phyloP scores from a whole-genome alignment of 179 eudicot genomes.

The Actinidia arguta region DNA sequence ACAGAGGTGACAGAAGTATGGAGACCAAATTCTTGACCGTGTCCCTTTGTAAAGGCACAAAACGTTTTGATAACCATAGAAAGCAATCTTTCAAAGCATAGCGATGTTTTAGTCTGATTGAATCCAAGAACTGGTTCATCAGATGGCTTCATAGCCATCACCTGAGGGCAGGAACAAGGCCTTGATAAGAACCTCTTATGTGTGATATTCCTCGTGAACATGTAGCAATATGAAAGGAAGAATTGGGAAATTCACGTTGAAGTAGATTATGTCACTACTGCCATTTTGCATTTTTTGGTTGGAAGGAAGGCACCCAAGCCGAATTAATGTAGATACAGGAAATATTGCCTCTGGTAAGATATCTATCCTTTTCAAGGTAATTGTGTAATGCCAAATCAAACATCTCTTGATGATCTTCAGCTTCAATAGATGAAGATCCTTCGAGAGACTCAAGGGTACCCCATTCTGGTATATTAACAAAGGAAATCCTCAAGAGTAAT shows the following conservation, averaged over 20 bases:
- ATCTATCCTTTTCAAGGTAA: slow-evolving; percentile 79
- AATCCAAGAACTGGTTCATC: slow-evolving; percentile 74
- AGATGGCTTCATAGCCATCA: slow-evolving; percentile 83
- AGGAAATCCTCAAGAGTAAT: slow-evolving; percentile 62
- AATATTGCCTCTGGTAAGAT: slow-evolving; percentile 78
- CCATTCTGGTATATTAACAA: slow-evolving; percentile 92
- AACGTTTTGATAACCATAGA: slow-evolving; percentile 57
- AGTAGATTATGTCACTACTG: slow-evolving; percentile 58
- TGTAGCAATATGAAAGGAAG: slow-evolving; percentile 17
- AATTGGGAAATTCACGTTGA: slow-evolving; percentile 61
- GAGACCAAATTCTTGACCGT: slow-evolving; percentile 68
- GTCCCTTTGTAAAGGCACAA: slow-evolving; percentile 65
- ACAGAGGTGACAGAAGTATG: slow-evolving; percentile 71
- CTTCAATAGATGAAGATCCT: slow-evolving; percentile 70
- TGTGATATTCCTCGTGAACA: neutral
- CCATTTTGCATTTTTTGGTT: slow-evolving; percentile 48
- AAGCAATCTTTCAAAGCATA: slow-evolving; percentile 86
- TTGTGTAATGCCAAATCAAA: slow-evolving; percentile 83
- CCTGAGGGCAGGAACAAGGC: slow-evolving; percentile 54
- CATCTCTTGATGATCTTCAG: slow-evolving; percentile 83
- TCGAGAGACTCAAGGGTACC: slow-evolving; percentile 78
- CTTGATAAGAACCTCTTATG: neutral
- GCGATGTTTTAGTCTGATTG: slow-evolving; percentile 76
- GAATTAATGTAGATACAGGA: slow-evolving; percentile 78
- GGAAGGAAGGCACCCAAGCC: slow-evolving; percentile 88